Percentiles rank a stretch among this genome's conserved stretches.
Evolutionary conservation across 768 basidiomycete genomes (phyloP).

Genomic region (Macrolepiota dolichaula): DNA sequence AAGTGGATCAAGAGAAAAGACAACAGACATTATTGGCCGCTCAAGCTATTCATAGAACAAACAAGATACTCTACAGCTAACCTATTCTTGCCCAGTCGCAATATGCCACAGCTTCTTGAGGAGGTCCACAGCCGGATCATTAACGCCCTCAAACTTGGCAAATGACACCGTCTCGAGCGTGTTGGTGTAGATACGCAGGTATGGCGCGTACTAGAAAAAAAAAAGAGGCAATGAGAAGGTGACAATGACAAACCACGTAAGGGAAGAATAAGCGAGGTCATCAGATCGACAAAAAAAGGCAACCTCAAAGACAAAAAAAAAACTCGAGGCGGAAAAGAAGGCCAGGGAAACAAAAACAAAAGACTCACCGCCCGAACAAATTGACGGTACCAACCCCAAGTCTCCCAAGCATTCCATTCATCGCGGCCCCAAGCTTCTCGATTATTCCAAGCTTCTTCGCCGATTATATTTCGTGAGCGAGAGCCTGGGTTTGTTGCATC

Average conservation of each 20-base stretch:
- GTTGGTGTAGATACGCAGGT: conserved; percentile 69
- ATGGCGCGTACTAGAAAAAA: conserved; percentile 65
- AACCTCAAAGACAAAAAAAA: background rate
- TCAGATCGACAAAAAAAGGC: conserved; percentile 1
- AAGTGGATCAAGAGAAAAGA: background rate
- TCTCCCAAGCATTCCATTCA: conserved; percentile 84
- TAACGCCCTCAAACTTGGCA: conserved; percentile 53
- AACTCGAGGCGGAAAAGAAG: background rate
- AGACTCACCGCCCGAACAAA: conserved; percentile 74
- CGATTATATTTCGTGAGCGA: conserved; percentile 53
- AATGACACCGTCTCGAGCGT: conserved; percentile 72
- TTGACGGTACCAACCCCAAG: conserved; percentile 89
- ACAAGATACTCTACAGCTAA: background rate
- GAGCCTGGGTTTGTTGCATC: conserved; percentile 44
- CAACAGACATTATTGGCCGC: background rate
- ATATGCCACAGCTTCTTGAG: conserved; percentile 71
- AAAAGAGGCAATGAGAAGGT: background rate
- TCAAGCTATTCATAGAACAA: conserved; percentile 11
- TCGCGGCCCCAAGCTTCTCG: conserved; percentile 66
- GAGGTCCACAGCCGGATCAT: conserved; percentile 53
- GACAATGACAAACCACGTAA: background rate
- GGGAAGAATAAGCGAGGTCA: background rate
- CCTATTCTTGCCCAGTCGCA: conserved; percentile 55
- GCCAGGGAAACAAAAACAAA: background rate
- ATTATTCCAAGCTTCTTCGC: conserved; percentile 66